Evolutionary conservation across 176 grass and related monocot species (phyloP), one percentile per base, ranked within the genome.

Genomic region (Carex pumila): DNA sequence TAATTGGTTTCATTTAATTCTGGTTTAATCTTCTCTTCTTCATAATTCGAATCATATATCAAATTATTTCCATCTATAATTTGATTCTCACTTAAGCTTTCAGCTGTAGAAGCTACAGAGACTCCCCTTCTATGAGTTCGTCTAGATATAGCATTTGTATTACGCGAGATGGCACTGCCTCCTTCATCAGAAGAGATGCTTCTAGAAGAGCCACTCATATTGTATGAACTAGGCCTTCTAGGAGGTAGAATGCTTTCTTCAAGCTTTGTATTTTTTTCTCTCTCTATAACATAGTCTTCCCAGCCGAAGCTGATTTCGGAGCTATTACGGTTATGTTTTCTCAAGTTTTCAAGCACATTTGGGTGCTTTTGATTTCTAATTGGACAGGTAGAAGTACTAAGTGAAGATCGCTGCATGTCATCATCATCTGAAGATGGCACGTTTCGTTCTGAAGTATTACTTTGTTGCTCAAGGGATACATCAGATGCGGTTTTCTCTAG

Each of bases 161-260:
- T 83, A 13, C 81, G 81, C 0, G 58, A 66, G 25, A 66, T 36
- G 18, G 43, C 69, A 68, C 81, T 83, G 30, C 58, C 39, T 17
- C 81, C 62, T 39, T 82, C 80, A 66, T 83, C 81, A 34, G 81
- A 83, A 55, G 81, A 83, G 11, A 55, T 65, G 81, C 81, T 83
- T 83, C 6, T 69, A 68, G 81, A 83, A 83, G 81, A 83, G 39
- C 1, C 22, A 55, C 81, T 83, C 15, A 2, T 2, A 45, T 21
- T 32, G 61, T 64, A 81, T 2, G 34, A 45, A 64, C 37, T 15
- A 49, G 36, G 10, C 59, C 18, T 81, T 65, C 12, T 10, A 63
- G 60, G 43, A 52, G 81, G 18, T 65, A 81, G 10, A 47, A 68
- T 29, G 29, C 2, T 55, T 53, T 69, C 41, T 31, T 83, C 81